Conservation (phyloP, 331 rosid species). For the Phaseolus coccineus region DNA sequence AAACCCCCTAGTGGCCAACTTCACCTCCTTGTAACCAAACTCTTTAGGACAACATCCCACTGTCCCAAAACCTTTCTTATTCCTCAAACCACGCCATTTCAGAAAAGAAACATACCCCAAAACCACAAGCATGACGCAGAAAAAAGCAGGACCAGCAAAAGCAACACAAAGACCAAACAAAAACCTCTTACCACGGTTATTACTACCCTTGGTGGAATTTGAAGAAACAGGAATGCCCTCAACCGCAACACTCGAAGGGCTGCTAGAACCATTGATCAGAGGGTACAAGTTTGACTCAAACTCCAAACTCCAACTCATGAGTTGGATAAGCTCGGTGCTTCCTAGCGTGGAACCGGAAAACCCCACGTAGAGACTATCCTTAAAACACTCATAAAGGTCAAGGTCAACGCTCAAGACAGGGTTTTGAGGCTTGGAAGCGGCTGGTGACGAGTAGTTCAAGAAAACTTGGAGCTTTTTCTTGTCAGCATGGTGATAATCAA, state of each 20-base stretch:
- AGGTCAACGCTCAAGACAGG: constrained; percentile 56
- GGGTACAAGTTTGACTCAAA: constrained; percentile 34
- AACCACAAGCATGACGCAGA: constrained; percentile 55
- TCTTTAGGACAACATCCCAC: constrained; percentile 70
- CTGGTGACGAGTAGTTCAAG: constrained; percentile 47
- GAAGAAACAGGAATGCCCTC: constrained; percentile 42
- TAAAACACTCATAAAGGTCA: constrained; percentile 57
- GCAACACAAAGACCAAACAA: constrained; percentile 66
- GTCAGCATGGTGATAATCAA: constrained; percentile 64
- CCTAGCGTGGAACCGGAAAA: constrained; percentile 75
- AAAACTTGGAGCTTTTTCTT: constrained; percentile 53
- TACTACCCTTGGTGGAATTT: constrained; percentile 31
- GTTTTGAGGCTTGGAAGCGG: constrained; percentile 48
- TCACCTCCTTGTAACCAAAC: constrained; percentile 70
- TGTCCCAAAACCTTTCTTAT: constrained; percentile 51
- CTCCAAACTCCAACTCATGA: constrained; percentile 69
- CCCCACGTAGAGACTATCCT: constrained; percentile 57
- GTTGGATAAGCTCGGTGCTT: constrained; percentile 68
- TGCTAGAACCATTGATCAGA: constrained; percentile 62
- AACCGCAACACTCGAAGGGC: constrained; percentile 44
- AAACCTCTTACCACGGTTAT: constrained; percentile 46
- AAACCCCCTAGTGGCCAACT: constrained; percentile 73
- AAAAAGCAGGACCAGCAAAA: constrained; percentile 60
- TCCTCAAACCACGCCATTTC: constrained; percentile 56
- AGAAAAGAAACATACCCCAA: constrained; percentile 58